phyloP scores from a whole-genome alignment of 768 basidiomycete species.

The Suillus discolor region DNA sequence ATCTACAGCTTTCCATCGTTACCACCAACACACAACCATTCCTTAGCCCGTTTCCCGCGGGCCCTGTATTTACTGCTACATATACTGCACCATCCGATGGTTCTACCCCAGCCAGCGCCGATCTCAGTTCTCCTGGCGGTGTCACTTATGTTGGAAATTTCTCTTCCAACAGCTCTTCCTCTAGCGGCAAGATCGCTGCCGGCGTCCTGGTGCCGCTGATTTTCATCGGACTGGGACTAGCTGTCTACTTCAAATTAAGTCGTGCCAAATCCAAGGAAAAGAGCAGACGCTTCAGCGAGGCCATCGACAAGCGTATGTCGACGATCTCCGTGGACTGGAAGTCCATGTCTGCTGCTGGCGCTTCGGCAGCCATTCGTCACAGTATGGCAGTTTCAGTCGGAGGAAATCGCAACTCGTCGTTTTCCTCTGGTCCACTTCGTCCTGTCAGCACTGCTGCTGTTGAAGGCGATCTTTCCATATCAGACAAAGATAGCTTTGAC shows the following conservation, averaged over 20 bases:
- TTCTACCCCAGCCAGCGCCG: slow-evolving; percentile 41
- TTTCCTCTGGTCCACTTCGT: slow-evolving; percentile 62
- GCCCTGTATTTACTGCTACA: slow-evolving; percentile 70
- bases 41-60: slow-evolving; percentile 56
- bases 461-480: slow-evolving; percentile 40
- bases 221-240: slow-evolving; percentile 46
- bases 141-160: slow-evolving; percentile 44
- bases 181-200: slow-evolving; percentile 65
- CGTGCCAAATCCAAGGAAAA: slow-evolving; percentile 53
- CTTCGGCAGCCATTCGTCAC: slow-evolving; percentile 70
- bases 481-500: slow-evolving; percentile 44
- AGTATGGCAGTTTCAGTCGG: slow-evolving; percentile 54
- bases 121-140: slow-evolving; percentile 36
- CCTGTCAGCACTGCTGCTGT: slow-evolving; percentile 45
- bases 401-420: slow-evolving; percentile 46
- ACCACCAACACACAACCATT: slow-evolving; percentile 50
- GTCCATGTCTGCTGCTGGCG: slow-evolving; percentile 67
- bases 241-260: slow-evolving; percentile 53
- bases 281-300: slow-evolving; percentile 61
- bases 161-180: slow-evolving; percentile 37
- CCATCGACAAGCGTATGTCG: slow-evolving; percentile 81
- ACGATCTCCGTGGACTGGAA: slow-evolving; percentile 82
- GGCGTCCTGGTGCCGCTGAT: slow-evolving; percentile 64
- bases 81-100: slow-evolving; percentile 49
- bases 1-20: slow-evolving; percentile 65